Evolutionary conservation across 1,139 yeast species (phyloP).

Genomic region (Yamadazyma jaroonii): DNA sequence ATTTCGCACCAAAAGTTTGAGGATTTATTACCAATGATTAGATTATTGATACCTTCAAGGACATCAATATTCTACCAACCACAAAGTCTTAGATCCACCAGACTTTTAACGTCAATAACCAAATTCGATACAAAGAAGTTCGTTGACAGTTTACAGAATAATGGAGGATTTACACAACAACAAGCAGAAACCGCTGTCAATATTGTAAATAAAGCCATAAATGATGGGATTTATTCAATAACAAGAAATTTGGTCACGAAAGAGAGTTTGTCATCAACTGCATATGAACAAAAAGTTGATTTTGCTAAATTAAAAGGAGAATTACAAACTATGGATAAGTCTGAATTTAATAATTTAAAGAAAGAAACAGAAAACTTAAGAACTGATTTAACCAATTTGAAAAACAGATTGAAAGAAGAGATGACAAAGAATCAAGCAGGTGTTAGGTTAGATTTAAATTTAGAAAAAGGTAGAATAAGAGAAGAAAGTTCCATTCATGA

Average conservation of each 20-base stretch:
- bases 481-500: constrained; percentile 93
- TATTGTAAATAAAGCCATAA: constrained; percentile 72
- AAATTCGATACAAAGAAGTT: constrained; percentile 79
- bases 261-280: constrained; percentile 75
- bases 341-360: constrained; percentile 77
- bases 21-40: constrained; percentile 20
- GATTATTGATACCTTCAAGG: constrained; percentile 34
- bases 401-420: constrained; percentile 84
- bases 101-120: constrained; percentile 17
- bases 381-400: constrained; percentile 81
- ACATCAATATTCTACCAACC: not conserved
- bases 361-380: constrained; percentile 86
- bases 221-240: constrained; percentile 76
- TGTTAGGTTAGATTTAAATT: constrained; percentile 82
- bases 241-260: constrained; percentile 77
- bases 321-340: constrained; percentile 80
- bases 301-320: constrained; percentile 93
- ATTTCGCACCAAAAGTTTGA: not conserved
- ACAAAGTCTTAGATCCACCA: no score
- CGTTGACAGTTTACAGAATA: constrained; percentile 62
- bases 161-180: constrained; percentile 65
- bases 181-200: constrained; percentile 83
- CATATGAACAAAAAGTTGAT: constrained; percentile 95
- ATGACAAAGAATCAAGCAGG: constrained; percentile 89
- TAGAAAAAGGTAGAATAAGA: constrained; percentile 93